phyloP scores from a whole-genome alignment of 2,329 filamentous ascomycete species.

The Paraconiothyrium sp. region DNA sequence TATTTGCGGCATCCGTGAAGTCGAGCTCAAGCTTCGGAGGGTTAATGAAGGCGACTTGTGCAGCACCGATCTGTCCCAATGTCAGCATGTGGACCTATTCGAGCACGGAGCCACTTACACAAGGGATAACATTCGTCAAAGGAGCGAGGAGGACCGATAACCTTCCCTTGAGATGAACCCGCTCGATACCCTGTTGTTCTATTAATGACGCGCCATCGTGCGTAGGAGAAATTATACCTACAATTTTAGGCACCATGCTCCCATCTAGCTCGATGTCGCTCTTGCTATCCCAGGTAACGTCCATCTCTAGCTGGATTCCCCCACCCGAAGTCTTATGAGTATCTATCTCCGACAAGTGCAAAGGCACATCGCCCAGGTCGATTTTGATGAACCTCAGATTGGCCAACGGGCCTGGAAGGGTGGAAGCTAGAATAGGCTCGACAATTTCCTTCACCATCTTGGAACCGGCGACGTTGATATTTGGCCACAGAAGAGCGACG shows the following conservation, averaged over 20 bases:
- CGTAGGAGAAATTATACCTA: slow-evolving; percentile 28
- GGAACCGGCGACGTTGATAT: slow-evolving; percentile 57
- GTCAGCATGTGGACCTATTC: slow-evolving; percentile 17
- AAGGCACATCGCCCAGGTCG: slow-evolving; percentile 56
- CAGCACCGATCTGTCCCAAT: slow-evolving; percentile 56
- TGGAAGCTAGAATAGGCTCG: slow-evolving; percentile 59
- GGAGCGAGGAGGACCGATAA: slow-evolving; percentile 57
- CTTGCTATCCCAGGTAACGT: slow-evolving; percentile 58
- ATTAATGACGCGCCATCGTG: slow-evolving; percentile 12
- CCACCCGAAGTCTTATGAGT: slow-evolving; percentile 56
- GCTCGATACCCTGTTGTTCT: slow-evolving; percentile 54
- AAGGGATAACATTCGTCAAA: slow-evolving; percentile 57
- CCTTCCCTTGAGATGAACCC: slow-evolving; percentile 56
- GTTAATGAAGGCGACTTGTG: slow-evolving; percentile 61
- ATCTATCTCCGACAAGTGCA: slow-evolving; percentile 54
- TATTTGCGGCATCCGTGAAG: slow-evolving; percentile 59
- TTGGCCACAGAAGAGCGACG: slow-evolving; percentile 60
- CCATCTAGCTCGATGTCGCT: slow-evolving; percentile 60
- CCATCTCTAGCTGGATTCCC: slow-evolving; percentile 61
- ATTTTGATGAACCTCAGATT: slow-evolving; percentile 58
- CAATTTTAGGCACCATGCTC: slow-evolving; percentile 56
- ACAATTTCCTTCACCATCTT: slow-evolving; percentile 59
- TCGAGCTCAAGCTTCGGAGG: slow-evolving; percentile 57
- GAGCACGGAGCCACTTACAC: slow-evolving; percentile 43
- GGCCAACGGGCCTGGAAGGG: slow-evolving; percentile 57